Evolutionary conservation across 306 rosid species (phyloP).

Genomic region (Begonia masoniana): DNA sequence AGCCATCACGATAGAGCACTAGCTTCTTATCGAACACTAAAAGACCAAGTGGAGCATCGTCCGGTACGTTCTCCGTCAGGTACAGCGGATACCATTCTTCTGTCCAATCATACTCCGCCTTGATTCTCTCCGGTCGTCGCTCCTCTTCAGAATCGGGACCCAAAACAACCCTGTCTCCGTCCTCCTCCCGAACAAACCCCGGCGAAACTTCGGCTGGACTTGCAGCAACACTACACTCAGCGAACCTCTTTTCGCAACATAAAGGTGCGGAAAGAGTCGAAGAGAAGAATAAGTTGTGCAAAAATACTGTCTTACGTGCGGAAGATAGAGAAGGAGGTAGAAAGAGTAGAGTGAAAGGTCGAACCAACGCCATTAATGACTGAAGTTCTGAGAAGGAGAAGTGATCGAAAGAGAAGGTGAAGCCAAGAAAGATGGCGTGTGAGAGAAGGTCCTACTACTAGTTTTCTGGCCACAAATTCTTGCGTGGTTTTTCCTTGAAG

Average conservation of each 20-base stretch:
- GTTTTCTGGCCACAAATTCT: too few species aligned
- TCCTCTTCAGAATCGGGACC: slow-evolving; percentile 44
- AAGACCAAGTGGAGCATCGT: slow-evolving; percentile 84
- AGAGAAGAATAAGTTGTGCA: neutral
- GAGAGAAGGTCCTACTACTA: too few species aligned
- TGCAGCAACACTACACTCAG: slow-evolving; percentile 27
- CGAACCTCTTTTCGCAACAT: slow-evolving; percentile 5
- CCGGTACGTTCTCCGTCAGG: slow-evolving; percentile 52
- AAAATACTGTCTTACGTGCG: neutral
- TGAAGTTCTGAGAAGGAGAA: neutral
- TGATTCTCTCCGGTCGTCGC: slow-evolving; percentile 17
- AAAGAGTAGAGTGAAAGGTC: neutral
- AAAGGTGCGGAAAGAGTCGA: neutral
- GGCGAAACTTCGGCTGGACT: slow-evolving; percentile 21
- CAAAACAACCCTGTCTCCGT: slow-evolving; percentile 30
- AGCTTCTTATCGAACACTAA: slow-evolving; percentile 60
- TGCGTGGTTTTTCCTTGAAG: too few species aligned
- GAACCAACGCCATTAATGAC: neutral
- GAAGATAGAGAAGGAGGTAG: neutral
- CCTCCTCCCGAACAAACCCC: slow-evolving; percentile 18
- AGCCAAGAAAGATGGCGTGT: neutral
- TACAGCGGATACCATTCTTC: slow-evolving; percentile 96
- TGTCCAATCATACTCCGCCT: slow-evolving; percentile 70
- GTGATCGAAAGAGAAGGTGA: too few species aligned
- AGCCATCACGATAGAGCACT: slow-evolving; percentile 51